phyloP scores from a whole-genome alignment of 352 stramenopile genomes.

The Saprolegnia parasitica region DNA sequence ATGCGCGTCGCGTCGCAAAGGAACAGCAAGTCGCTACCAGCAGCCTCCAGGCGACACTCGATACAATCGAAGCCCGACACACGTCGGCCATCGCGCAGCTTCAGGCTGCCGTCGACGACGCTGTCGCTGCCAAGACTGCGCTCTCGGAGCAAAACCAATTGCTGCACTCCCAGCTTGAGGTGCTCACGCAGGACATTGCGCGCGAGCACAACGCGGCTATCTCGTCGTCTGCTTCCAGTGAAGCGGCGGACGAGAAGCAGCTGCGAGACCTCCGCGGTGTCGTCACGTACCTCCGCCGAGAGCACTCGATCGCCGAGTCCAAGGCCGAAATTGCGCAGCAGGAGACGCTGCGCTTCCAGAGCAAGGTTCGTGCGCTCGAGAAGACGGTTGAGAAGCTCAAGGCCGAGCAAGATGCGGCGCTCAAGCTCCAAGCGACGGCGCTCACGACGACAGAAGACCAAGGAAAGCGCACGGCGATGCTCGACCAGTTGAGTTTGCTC shows the following conservation, averaged over 20 bases:
- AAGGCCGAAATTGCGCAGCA: constrained; percentile 68
- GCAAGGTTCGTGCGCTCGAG: constrained; percentile 53
- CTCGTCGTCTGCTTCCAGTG: constrained; percentile 20
- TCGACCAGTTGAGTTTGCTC: constrained; percentile 70
- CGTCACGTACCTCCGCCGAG: constrained; percentile 60
- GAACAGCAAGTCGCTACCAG: constrained; percentile 38
- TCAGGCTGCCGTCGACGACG: constrained; percentile 52
- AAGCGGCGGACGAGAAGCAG: constrained; percentile 47
- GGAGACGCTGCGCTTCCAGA: constrained; percentile 54
- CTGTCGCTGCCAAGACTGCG: constrained; percentile 42
- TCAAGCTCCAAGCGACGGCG: not conserved
- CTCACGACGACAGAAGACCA: constrained; percentile 11
- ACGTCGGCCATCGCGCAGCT: constrained; percentile 38
- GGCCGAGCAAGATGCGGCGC: constrained; percentile 29
- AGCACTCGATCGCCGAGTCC: constrained; percentile 59
- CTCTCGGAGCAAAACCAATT: constrained; percentile 67
- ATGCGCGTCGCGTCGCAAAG: constrained; percentile 39
- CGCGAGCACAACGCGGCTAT: constrained; percentile 42
- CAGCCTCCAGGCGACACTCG: constrained; percentile 42
- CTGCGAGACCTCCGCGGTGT: constrained; percentile 68
- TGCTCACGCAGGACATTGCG: constrained; percentile 48
- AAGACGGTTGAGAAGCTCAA: constrained; percentile 59
- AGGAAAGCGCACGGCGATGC: constrained; percentile 52
- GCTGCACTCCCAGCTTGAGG: constrained; percentile 66
- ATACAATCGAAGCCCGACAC: constrained; percentile 38